Base-by-base conservation (phyloP, 306 rosid species). In the Corylus heterophylla region DNA sequence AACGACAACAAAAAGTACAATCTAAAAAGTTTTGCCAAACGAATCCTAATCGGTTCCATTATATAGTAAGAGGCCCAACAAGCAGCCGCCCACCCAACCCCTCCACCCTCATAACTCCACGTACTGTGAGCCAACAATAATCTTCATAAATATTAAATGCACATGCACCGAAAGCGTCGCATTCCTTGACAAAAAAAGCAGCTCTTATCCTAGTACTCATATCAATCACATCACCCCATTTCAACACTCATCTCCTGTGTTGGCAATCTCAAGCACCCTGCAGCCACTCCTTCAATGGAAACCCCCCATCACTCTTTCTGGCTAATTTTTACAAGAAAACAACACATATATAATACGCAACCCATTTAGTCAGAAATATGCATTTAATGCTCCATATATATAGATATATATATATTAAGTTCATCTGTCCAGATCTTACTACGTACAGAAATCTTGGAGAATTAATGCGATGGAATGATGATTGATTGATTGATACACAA, bases 371-470 rank as follows among this genome's bases (percentile, higher is more conserved):
- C 73, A 35, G 52, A 74, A 68, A 69, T 62, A 71, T 63, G 35
- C 61, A 71, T 81, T 70, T 39, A 74, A 77, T 61, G 80, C 74
- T 48, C 75, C 4, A 58, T 80, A 9, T 61, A 47, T 39, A 5
- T 5, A 54, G 25, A 25, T 35, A 58, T 58, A 58, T 22, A 10
- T 58, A 17, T 22, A 10, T 58, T 22, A 56, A 56, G 63, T 56
- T 9, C 63, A 58, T 58, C 2, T 58, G 9, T 20, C 64, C 11
- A 58, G 20, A 58, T 58, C 64, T 8, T n/a, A 56, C n/a, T 20
- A 56, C 25, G 25, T 22, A 22, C 63, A n/a, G 10, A 56, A 56
- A 20, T 56, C 35, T 31, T 31, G 35, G 35, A 31, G 35, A 31
- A 22, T 22, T 22, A 22, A 9, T n/a, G 62, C 62, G 25, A 55